phyloP scores from a whole-genome alignment of 768 basidiomycete species.

The Holtermanniella nyarrowii region DNA sequence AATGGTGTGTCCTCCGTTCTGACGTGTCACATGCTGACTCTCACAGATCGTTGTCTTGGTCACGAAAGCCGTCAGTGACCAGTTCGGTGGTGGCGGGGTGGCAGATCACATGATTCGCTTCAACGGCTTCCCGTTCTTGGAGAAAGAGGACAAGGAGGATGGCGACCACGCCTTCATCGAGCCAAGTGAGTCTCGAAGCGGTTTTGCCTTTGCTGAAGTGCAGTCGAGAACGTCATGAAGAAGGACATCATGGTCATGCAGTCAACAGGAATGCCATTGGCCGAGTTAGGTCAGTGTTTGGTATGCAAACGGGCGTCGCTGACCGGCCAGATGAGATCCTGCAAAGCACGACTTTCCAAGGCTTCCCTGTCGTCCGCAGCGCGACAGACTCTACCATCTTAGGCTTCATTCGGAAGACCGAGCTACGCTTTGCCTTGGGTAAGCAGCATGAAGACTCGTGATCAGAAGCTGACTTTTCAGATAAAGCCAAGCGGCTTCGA shows the following conservation, averaged over 20 bases:
- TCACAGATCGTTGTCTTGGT: slow-evolving; percentile 84
- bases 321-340: slow-evolving; percentile 55
- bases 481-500: slow-evolving; percentile 58
- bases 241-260: slow-evolving; percentile 62
- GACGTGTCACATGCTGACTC: slow-evolving; percentile 5
- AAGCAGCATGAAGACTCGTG: slow-evolving; percentile 5
- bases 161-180: slow-evolving; percentile 67
- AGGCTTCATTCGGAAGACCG: slow-evolving; percentile 81
- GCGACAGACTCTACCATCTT: slow-evolving; percentile 54
- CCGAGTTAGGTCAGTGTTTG: slow-evolving; percentile 61
- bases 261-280: slow-evolving; percentile 64
- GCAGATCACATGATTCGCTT: slow-evolving; percentile 95
- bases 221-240: slow-evolving; percentile 85
- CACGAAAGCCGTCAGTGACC: slow-evolving; percentile 93
- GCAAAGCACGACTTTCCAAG: slow-evolving; percentile 64
- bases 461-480: slow-evolving; percentile 43
- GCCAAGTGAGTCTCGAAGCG: slow-evolving; percentile 55
- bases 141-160: slow-evolving; percentile 65
- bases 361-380: slow-evolving; percentile 74
- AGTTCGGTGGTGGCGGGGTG: slow-evolving; percentile 83
- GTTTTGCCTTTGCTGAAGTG: not conserved
- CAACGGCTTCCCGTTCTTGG: slow-evolving; percentile 93
- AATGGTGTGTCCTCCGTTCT: slow-evolving; percentile 56
- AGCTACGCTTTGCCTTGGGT: slow-evolving; percentile 81
- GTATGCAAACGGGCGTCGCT: not conserved